Conservation (phyloP, 352 stramenopile species). For the Poterioochromonas sp. region DNA sequence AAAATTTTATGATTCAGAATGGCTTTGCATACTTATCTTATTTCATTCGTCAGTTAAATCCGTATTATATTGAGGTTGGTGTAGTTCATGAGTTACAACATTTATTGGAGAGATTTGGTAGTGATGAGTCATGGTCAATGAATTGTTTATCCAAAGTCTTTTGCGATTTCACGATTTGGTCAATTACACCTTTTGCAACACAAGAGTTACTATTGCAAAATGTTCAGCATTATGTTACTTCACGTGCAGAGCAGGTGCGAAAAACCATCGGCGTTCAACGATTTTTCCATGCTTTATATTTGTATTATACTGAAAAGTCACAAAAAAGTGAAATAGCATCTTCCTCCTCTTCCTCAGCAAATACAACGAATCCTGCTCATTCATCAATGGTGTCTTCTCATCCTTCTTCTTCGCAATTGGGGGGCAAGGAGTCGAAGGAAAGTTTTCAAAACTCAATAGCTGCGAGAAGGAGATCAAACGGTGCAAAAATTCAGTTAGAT, state of each 20-base stretch:
- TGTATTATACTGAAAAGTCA: neutral
- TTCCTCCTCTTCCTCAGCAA: too few relatives aligned
- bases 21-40: constrained; percentile 36
- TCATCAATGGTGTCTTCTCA: neutral
- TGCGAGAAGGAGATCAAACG: neutral
- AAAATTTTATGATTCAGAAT: constrained; percentile 36
- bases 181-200: constrained; percentile 34
- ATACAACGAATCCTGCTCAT: neutral
- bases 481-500: neutral
- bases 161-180: constrained; percentile 37
- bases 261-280: neutral
- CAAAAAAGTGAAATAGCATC: neutral
- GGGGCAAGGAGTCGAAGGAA: neutral
- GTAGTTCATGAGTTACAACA: constrained; percentile 36
- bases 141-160: constrained; percentile 35
- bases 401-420: neutral
- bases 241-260: constrained; percentile 30
- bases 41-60: constrained; percentile 39
- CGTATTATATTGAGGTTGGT: constrained; percentile 33
- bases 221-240: constrained; percentile 30
- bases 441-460: neutral
- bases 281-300: neutral
- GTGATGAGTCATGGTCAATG: constrained; percentile 39
- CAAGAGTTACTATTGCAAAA: constrained; percentile 34
- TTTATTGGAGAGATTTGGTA: constrained; percentile 34